These are phyloP conservation scores for Fraxinus americana DNA, from an alignment of 257 asterid genomes.

Conservation along the genomic window DNA sequence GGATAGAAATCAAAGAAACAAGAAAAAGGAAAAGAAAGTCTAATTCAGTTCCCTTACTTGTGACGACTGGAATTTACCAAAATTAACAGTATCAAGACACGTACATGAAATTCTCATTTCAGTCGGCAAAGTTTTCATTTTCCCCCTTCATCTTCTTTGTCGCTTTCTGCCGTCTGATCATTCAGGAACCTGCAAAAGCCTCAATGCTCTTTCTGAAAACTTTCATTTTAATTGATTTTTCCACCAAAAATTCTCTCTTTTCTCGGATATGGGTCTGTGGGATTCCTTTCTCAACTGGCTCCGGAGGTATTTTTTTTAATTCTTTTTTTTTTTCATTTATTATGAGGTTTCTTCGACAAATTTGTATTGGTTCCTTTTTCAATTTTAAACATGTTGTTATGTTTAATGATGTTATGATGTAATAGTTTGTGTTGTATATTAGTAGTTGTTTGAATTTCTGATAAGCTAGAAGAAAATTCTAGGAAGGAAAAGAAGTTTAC, in stretches of 20 bases:
- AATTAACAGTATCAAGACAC: neutral
- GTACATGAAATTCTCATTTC: constrained; percentile 15
- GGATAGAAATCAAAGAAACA: neutral
- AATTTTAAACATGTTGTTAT: neutral
- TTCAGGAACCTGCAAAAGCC: constrained; percentile 22
- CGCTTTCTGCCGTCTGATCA: constrained; percentile 26
- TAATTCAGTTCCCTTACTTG: neutral
- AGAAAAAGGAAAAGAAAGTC: neutral
- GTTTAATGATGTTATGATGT: neutral
- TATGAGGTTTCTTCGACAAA: neutral
- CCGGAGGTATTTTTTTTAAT: constrained; percentile 53
- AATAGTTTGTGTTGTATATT: neutral
- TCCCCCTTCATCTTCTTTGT: constrained; percentile 15
- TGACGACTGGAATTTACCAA: neutral
- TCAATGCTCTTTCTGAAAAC: neutral
- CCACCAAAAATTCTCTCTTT: constrained; percentile 13
- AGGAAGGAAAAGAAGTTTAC: neutral
- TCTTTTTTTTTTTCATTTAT: neutral
- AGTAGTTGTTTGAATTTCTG: neutral
- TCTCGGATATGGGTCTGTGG: constrained; percentile 69
- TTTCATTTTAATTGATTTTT: constrained; percentile 14
- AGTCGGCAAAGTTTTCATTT: constrained; percentile 35
- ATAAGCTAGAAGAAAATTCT: neutral
- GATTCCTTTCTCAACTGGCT: constrained; percentile 85
- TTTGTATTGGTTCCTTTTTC: neutral